Conservation (phyloP, 1,284 basidiomycete genomes). For the Leucoagaricus sp. region DNA sequence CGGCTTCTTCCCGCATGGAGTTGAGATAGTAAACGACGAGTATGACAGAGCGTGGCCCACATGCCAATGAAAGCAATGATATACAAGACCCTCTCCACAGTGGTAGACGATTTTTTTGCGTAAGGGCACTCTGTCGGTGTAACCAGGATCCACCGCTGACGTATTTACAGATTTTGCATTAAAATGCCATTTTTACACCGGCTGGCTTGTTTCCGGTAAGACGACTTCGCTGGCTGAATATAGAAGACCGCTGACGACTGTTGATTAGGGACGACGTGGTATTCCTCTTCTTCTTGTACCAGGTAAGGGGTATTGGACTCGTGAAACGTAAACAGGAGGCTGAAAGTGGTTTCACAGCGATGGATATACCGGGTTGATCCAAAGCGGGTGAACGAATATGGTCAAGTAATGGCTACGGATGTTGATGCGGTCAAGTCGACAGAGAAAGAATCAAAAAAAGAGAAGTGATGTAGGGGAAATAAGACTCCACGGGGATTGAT, state of each 20-base stretch:
- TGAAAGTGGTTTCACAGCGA: slow-evolving; percentile 49
- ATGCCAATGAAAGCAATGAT: slow-evolving; percentile 98
- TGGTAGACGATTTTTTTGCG: slow-evolving; percentile 94
- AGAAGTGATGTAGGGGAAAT: slow-evolving; percentile 17
- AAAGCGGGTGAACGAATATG: slow-evolving; percentile 94
- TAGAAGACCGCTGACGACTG: slow-evolving; percentile 22
- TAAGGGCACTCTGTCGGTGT: slow-evolving; percentile 32
- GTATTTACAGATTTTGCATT: slow-evolving; percentile 74
- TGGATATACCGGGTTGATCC: slow-evolving; percentile 97
- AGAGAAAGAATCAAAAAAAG: slow-evolving; percentile 53
- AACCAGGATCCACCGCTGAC: slow-evolving; percentile 7
- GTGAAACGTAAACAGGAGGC: slow-evolving; percentile 14
- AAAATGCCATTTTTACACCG: slow-evolving; percentile 96
- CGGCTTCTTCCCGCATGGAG: slow-evolving; percentile 17
- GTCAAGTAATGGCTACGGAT: slow-evolving; percentile 72
- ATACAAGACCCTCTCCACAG: slow-evolving; percentile 89
- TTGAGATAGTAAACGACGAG: slow-evolving; percentile 5
- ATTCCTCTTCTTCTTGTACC: slow-evolving; percentile 84
- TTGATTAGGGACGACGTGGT: slow-evolving; percentile 79
- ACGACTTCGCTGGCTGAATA: slow-evolving; percentile 14
- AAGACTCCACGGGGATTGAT: slow-evolving; percentile 16
- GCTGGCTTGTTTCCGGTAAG: slow-evolving; percentile 76
- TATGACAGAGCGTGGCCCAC: slow-evolving; percentile 76
- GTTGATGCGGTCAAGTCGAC: slow-evolving; percentile 47
- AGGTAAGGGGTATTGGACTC: slow-evolving; percentile 49